Evolutionary conservation across 139 green algal genomes (phyloP).

Genomic region (Pleodorina starrii): DNA sequence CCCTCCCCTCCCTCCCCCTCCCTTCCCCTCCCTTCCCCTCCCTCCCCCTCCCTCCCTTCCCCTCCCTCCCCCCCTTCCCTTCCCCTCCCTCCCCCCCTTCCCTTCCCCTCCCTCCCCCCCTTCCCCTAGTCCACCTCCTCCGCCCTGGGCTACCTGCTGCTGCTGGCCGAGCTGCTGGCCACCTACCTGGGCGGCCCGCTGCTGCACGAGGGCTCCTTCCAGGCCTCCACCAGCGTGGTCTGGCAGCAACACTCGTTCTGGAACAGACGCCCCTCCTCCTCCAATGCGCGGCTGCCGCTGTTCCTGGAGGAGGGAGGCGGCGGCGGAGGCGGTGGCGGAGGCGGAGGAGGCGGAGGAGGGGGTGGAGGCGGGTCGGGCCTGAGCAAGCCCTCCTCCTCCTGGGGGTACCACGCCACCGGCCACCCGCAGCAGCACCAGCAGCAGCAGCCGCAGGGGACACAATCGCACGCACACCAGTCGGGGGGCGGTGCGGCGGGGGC

Average conservation of each 20-base stretch:
- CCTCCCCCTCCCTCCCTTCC: background rate
- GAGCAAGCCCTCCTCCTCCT: background rate
- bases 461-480: background rate
- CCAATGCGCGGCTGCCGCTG: constrained; percentile 68
- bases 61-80: background rate
- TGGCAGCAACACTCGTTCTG: constrained; percentile 79
- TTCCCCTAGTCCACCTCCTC: constrained; percentile 58
- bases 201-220: constrained; percentile 72
- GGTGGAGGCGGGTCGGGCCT: background rate
- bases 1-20: background rate
- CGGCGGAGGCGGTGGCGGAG: background rate
- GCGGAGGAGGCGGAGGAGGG: background rate
- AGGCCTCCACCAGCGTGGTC: constrained; percentile 65
- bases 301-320: constrained; percentile 53
- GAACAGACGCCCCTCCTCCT: constrained; percentile 58
- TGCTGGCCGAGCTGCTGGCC: constrained; percentile 73
- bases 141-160: constrained; percentile 77
- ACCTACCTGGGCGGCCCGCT: constrained; percentile 74
- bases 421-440: constrained; percentile 4
- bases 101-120: background rate
- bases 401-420: background rate
- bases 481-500: background rate
- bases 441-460: background rate
- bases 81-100: background rate
- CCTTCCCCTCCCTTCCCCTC: background rate